Base-by-base conservation (phyloP, 305 asterid genomes). In the Nicotiana rustica region DNA sequence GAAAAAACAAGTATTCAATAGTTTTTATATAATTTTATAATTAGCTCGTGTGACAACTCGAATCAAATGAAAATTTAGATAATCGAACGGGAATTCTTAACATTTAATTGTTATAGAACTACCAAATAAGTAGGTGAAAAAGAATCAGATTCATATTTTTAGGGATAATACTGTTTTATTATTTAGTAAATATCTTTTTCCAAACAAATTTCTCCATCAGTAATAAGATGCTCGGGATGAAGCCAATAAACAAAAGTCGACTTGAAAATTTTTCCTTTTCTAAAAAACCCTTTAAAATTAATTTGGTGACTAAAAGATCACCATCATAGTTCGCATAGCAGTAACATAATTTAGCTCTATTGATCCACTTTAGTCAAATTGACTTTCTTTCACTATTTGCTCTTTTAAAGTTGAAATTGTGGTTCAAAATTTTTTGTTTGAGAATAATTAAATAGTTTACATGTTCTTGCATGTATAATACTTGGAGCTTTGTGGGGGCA, bases 401-500 rank as follows among this genome's bases (percentile, higher is more conserved):
- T 19, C 6, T 61, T 21, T 52, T 52, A 12, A 49, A 61, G 14
- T 19, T 19, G 10, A 18, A 9, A 25, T 21, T 64, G 9, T 4
- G 5, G 21, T 19, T 44, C 5, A 12, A 41, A 69, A 67, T 15
- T 18, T 70, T 41, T 70, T 70, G 1, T 10, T 38, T 44, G 35
- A 70, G 60, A 10, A 5, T 31, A 19, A 70, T 70, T 70, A 15
- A 70, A 19, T 44, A 70, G 17, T 70, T 33, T 38, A 70, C 59
- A 19, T 70, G 35, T 41, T 41, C 29, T 44, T 21, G 36, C 78
- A 70, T 70, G 36, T 71, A 47, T 18, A 18, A 21, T 71, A 71
- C 61, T 47, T 71, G 61, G 78, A 71, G 61, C 38, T 71, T 71
- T 47, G 78, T 41, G 15, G 38, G 64, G 78, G 60, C 36, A 71